Conservation (phyloP, 257 asterid genomes). For the Pogostemon cablin region DNA sequence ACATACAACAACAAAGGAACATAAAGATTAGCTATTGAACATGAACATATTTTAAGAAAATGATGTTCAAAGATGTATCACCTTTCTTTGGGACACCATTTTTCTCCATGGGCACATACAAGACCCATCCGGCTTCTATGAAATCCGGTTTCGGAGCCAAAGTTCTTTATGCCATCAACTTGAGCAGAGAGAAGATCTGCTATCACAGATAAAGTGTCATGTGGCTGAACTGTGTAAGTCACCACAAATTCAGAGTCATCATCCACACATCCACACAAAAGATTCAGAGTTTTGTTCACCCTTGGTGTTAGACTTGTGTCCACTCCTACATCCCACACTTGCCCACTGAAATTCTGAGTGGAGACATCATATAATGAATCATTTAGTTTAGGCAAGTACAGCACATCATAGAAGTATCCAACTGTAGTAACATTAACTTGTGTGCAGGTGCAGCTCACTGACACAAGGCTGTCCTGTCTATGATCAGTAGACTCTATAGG, state of each 20-base stretch:
- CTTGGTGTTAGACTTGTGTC: conserved; percentile 34
- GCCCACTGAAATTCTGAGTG: conserved; percentile 51
- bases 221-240: conserved; percentile 65
- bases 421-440: conserved; percentile 43
- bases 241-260: conserved; percentile 56
- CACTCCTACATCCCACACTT: conserved; percentile 54
- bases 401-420: conserved; percentile 66
- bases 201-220: conserved; percentile 59
- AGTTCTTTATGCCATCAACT: conserved; percentile 43
- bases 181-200: conserved; percentile 52
- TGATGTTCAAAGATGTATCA: not conserved
- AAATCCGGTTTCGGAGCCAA: conserved; percentile 41
- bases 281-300: conserved; percentile 45
- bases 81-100: conserved; percentile 45
- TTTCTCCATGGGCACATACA: conserved; percentile 66
- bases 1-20: not conserved
- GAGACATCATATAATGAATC: conserved; percentile 54
- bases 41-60: conserved; percentile 20
- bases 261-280: conserved; percentile 72
- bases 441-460: conserved; percentile 66
- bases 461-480: conserved; percentile 51
- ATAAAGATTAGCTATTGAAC: not conserved
- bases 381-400: conserved; percentile 36
- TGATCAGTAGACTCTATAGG: conserved; percentile 22
- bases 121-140: conserved; percentile 58